These are phyloP conservation scores for Pseudocercospora musae DNA, from an alignment of 2,329 filamentous ascomycete genomes.

Conservation along the genomic window DNA sequence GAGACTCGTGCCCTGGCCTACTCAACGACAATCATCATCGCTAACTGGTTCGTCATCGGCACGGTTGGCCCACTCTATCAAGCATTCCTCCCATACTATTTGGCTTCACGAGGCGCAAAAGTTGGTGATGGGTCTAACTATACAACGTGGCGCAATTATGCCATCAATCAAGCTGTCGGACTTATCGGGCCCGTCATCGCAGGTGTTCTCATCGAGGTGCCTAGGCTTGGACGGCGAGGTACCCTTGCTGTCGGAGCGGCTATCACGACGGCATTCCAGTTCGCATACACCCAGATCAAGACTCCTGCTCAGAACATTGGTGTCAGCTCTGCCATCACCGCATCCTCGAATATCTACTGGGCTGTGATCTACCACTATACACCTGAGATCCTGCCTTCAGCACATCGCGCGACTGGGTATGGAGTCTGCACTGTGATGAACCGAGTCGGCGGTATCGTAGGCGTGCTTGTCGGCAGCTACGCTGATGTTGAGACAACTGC, in stretches of 20 bases:
- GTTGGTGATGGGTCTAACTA: conserved; percentile 42
- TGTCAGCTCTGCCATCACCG: conserved; percentile 23
- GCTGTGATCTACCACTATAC: conserved; percentile 74
- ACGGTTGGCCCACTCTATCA: conserved; percentile 88
- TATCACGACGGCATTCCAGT: conserved; percentile 26
- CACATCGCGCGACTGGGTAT: conserved; percentile 63
- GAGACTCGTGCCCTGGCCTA: conserved; percentile 22
- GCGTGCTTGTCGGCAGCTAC: conserved; percentile 28
- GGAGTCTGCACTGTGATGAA: conserved; percentile 28
- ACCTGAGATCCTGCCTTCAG: conserved; percentile 71
- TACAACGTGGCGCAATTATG: conserved; percentile 68
- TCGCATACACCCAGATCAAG: conserved; percentile 29
- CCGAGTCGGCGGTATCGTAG: conserved; percentile 27
- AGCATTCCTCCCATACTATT: conserved; percentile 83
- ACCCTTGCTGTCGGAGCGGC: conserved; percentile 26
- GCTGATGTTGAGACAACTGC: conserved; percentile 28
- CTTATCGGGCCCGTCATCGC: conserved; percentile 61
- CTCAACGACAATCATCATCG: conserved; percentile 25
- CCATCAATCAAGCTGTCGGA: conserved; percentile 63
- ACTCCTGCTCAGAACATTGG: conserved; percentile 29
- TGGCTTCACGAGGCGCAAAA: conserved; percentile 36
- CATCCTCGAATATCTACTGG: conserved; percentile 58
- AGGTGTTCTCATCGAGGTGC: conserved; percentile 23
- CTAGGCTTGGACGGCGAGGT: conserved; percentile 23
- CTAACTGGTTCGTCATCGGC: conserved; percentile 44